These are phyloP conservation scores for Kitagawia praeruptora DNA, from an alignment of 129 eudicot species.

Conservation along the genomic window DNA sequence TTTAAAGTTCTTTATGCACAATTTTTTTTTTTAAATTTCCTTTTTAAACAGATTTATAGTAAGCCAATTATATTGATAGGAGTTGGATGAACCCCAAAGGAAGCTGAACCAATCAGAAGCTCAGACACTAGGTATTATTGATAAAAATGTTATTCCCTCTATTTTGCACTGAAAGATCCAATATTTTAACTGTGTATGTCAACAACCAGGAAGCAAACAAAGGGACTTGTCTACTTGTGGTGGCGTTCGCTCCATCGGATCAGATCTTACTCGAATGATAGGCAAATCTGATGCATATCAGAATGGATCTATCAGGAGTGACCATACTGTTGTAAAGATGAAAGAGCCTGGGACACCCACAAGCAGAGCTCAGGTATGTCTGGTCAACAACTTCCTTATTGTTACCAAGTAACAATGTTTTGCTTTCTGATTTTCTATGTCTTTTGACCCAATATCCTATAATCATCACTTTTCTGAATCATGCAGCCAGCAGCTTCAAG, in stretches of 20 bases:
- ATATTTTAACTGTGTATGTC: background rate
- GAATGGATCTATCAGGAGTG: slow-evolving; percentile 49
- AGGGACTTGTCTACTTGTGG: slow-evolving; percentile 75
- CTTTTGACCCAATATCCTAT: background rate
- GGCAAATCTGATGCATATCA: slow-evolving; percentile 43
- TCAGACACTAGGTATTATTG: slow-evolving; percentile 34
- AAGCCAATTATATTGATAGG: slow-evolving; percentile 27
- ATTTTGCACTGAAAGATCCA: background rate
- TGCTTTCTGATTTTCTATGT: slow-evolving; percentile 7
- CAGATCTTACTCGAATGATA: slow-evolving; percentile 77
- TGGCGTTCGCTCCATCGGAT: slow-evolving; percentile 79
- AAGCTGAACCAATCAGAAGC: slow-evolving; percentile 39
- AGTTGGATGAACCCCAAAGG: slow-evolving; percentile 39
- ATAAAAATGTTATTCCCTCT: background rate
- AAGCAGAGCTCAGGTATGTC: slow-evolving; percentile 69
- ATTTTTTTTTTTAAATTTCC: background rate
- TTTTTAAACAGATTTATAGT: background rate
- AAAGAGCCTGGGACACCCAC: slow-evolving; percentile 61
- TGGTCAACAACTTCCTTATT: background rate
- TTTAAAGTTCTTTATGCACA: background rate
- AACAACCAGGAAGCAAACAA: slow-evolving; percentile 38
- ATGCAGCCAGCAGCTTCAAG: slow-evolving; percentile 82
- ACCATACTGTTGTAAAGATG: slow-evolving; percentile 32
- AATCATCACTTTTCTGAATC: background rate
- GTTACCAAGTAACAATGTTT: background rate